Percentiles rank a stretch among this genome's conserved stretches.
Evolutionary conservation across 2,329 filamentous ascomycete species (phyloP).

Genomic region (Cladosporium sp.): DNA sequence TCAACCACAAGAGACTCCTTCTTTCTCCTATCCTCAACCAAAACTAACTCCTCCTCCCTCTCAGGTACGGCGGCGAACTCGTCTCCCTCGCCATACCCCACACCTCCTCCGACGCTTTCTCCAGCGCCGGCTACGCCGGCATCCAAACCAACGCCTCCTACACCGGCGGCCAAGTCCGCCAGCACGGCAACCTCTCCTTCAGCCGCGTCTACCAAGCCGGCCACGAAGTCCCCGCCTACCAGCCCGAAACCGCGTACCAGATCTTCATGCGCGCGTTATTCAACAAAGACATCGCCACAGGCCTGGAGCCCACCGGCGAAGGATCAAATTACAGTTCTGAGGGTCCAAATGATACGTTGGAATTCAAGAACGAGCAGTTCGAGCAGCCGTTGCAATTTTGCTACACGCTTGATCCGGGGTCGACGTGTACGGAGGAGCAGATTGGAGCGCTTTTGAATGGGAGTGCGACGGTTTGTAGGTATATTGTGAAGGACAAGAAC

Average conservation of each 20-base stretch:
- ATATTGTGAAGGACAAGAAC: conserved; percentile 28
- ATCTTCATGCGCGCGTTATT: conserved; percentile 52
- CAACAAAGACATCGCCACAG: conserved; percentile 50
- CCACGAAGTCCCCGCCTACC: conserved; percentile 52
- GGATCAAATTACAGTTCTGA: conserved; percentile 6
- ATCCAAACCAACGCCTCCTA: conserved; percentile 29
- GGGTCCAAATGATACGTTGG: conserved; percentile 20
- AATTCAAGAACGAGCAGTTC: conserved; percentile 22
- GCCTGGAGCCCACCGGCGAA: conserved; percentile 25
- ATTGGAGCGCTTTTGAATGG: conserved; percentile 24
- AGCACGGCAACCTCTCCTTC: conserved; percentile 37
- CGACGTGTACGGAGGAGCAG: conserved; percentile 30
- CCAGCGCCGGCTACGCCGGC: conserved; percentile 48
- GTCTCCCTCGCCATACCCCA: conserved; percentile 59
- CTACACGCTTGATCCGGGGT: conserved; percentile 24
- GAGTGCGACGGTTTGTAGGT: conserved; percentile 26
- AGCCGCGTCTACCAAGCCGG: conserved; percentile 32
- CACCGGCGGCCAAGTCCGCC: conserved; percentile 30
- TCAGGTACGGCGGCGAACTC: conserved; percentile 59
- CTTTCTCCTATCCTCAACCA: too few relatives aligned
- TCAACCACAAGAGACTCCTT: too few relatives aligned
- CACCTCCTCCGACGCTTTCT: conserved; percentile 50
- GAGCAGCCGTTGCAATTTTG: conserved; percentile 26
- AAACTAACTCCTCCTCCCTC: conserved; percentile 33
- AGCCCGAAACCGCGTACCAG: conserved; percentile 52